phyloP scores from a whole-genome alignment of 2,329 filamentous ascomycete genomes.

The Aspergillus uvarum region DNA sequence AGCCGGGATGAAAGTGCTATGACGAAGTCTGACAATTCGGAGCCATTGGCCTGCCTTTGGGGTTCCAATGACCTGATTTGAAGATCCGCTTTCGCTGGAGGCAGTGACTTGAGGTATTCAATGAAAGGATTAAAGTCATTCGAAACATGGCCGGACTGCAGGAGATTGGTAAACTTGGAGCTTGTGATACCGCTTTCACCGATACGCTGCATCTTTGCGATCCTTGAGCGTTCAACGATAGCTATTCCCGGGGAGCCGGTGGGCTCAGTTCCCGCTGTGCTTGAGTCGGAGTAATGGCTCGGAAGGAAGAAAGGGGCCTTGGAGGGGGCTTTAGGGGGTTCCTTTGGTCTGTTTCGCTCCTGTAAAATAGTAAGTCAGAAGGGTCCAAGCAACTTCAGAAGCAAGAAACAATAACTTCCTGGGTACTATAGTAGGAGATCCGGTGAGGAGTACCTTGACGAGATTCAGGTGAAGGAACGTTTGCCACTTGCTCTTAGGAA shows the following conservation, averaged over 20 bases:
- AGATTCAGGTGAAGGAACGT: constrained; percentile 88
- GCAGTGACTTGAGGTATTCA: constrained; percentile 73
- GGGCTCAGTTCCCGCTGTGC: constrained; percentile 26
- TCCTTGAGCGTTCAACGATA: constrained; percentile 60
- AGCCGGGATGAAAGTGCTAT: constrained; percentile 73
- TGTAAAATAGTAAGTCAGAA: constrained; percentile 38
- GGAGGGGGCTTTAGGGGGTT: constrained; percentile 86
- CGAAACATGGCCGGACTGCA: constrained; percentile 48
- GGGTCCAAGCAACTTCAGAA: background rate
- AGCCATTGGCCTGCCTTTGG: constrained; percentile 46
- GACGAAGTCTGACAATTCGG: constrained; percentile 79
- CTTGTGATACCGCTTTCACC: constrained; percentile 29
- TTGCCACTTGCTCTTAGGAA: constrained; percentile 91
- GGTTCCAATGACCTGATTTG: constrained; percentile 77
- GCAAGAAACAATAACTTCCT: too few relatives aligned
- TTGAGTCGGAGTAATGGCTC: constrained; percentile 24
- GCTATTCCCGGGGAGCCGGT: constrained; percentile 34
- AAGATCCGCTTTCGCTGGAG: constrained; percentile 82
- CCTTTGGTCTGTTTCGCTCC: constrained; percentile 89
- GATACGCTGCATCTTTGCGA: constrained; percentile 64
- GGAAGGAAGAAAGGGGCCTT: constrained; percentile 96
- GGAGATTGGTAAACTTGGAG: constrained; percentile 49
- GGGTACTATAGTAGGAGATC: background rate
- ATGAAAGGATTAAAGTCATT: constrained; percentile 69
- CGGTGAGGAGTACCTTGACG: constrained; percentile 56